Percentiles rank a stretch among this genome's conserved stretches.
These are phyloP conservation scores for Hydnomerulius pinastri DNA, from an alignment of 768 basidiomycete species.

Conservation along the genomic window DNA sequence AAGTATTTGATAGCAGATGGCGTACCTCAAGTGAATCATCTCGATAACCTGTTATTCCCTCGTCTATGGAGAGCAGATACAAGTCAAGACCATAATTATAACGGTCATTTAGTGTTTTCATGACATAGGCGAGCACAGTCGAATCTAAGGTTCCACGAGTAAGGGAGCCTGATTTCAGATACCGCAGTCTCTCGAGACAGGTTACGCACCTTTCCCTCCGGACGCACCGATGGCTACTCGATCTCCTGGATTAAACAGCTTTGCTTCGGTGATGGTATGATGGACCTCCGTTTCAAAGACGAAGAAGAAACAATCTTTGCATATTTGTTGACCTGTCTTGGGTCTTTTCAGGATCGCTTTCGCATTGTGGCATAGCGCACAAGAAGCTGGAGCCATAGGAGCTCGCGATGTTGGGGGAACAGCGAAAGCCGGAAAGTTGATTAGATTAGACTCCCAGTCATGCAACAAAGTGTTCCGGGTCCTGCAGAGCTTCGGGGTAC, in stretches of 20 bases:
- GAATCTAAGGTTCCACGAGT: conserved; percentile 62
- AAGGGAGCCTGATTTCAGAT: conserved; percentile 1
- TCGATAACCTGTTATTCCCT: conserved; percentile 97
- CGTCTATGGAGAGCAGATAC: conserved; percentile 94
- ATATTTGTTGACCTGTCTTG: conserved; percentile 97
- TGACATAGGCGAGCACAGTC: conserved; percentile 95
- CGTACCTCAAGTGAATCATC: conserved; percentile 94
- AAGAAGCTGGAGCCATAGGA: conserved; percentile 77
- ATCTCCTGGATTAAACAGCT: conserved; percentile 86
- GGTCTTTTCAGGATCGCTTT: conserved; percentile 91
- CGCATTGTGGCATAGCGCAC: conserved; percentile 72
- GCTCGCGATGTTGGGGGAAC: not conserved
- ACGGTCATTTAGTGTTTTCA: conserved; percentile 93
- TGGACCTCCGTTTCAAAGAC: conserved; percentile 99
- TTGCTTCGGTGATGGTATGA: conserved; percentile 85
- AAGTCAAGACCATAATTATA: conserved; percentile 91
- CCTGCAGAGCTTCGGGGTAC: too few relatives aligned
- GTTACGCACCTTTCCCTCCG: conserved; percentile 85
- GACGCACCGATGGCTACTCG: conserved; percentile 97
- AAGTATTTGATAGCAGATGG: conserved; percentile 2
- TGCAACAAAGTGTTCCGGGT: too few relatives aligned
- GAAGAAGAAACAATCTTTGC: conserved; percentile 93
- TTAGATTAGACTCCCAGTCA: not conserved
- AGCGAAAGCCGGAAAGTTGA: too few relatives aligned
- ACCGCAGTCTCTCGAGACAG: not conserved